phyloP scores from a whole-genome alignment of 768 basidiomycete species.

The Tricholoma hemisulphureum region DNA sequence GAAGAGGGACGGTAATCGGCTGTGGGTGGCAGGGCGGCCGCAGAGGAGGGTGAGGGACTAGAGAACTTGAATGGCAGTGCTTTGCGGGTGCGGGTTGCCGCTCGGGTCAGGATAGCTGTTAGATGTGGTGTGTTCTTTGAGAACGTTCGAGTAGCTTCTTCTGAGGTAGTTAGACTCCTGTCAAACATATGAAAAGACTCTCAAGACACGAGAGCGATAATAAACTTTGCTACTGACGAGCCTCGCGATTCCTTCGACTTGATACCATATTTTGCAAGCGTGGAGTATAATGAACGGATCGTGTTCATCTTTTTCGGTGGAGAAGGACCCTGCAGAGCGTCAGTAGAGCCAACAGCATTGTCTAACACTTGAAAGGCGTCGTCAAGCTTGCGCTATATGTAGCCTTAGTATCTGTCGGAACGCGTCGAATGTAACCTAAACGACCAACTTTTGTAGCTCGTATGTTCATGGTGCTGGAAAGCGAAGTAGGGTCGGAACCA shows the following conservation, averaged over 20 bases:
- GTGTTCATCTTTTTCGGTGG: constrained; percentile 55
- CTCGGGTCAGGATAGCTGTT: constrained; percentile 67
- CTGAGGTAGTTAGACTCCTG: constrained; percentile 4
- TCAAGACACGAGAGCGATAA: neutral
- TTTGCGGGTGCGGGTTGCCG: constrained; percentile 55
- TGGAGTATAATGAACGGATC: constrained; percentile 67
- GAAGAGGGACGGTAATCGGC: constrained; percentile 82
- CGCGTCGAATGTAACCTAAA: neutral
- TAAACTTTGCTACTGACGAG: constrained; percentile 13
- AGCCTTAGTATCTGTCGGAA: neutral
- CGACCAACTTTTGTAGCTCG: constrained; percentile 15
- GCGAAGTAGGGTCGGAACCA: neutral
- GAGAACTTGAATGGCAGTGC: constrained; percentile 46
- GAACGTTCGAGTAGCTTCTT: constrained; percentile 20
- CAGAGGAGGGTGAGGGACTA: constrained; percentile 27
- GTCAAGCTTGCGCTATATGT: constrained; percentile 68
- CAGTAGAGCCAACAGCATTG: constrained; percentile 49
- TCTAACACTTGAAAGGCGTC: constrained; percentile 77
- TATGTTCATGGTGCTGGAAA: constrained; percentile 2
- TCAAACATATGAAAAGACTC: constrained; percentile 4
- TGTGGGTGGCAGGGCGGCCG: constrained; percentile 32
- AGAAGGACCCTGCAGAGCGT: constrained; percentile 34
- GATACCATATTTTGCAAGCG: constrained; percentile 75
- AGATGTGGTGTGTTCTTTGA: constrained; percentile 68
- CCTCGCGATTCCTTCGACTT: constrained; percentile 47